Conservation (phyloP, 1,284 basidiomycete species). For the Blastosporella zonata region DNA sequence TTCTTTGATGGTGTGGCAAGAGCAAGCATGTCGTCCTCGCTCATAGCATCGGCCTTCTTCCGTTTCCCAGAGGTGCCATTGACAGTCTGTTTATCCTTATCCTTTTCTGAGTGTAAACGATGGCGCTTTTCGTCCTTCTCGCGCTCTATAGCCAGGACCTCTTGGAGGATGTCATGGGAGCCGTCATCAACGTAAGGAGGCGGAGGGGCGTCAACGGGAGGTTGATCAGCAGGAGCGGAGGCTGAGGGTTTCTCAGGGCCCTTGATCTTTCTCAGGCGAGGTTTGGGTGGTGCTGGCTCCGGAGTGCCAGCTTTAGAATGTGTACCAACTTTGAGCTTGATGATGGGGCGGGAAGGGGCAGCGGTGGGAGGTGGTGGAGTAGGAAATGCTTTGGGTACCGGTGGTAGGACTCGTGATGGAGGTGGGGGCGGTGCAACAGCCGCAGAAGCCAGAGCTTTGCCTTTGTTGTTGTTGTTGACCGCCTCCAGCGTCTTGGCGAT, state of each 20-base stretch:
- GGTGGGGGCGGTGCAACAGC: constrained; percentile 26
- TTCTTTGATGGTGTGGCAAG: constrained; percentile 64
- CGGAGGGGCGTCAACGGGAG: constrained; percentile 49
- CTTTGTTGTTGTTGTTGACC: constrained; percentile 23
- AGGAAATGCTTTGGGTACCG: constrained; percentile 30
- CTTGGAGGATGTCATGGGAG: constrained; percentile 73
- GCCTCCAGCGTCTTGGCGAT: constrained; percentile 74
- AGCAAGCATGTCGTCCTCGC: constrained; percentile 58
- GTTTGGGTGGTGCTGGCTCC: constrained; percentile 36
- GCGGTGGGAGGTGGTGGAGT: constrained; percentile 27
- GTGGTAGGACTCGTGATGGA: constrained; percentile 26
- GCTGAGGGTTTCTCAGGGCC: constrained; percentile 20
- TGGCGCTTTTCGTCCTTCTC: constrained; percentile 54
- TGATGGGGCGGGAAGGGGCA: constrained; percentile 45
- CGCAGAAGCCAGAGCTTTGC: constrained; percentile 29
- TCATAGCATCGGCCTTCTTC: constrained; percentile 45
- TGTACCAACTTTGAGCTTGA: constrained; percentile 52
- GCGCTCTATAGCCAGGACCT: constrained; percentile 76
- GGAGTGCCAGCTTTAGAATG: constrained; percentile 28
- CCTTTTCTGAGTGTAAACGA: constrained; percentile 32
- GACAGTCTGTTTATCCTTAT: constrained; percentile 28
- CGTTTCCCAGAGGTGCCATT: constrained; percentile 45
- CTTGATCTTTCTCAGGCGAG: constrained; percentile 38
- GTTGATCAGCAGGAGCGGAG: constrained; percentile 20
- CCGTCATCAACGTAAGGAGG: constrained; percentile 72